Conservation (phyloP, 2,329 filamentous ascomycete species). For the Microdochium bolleyi region DNA sequence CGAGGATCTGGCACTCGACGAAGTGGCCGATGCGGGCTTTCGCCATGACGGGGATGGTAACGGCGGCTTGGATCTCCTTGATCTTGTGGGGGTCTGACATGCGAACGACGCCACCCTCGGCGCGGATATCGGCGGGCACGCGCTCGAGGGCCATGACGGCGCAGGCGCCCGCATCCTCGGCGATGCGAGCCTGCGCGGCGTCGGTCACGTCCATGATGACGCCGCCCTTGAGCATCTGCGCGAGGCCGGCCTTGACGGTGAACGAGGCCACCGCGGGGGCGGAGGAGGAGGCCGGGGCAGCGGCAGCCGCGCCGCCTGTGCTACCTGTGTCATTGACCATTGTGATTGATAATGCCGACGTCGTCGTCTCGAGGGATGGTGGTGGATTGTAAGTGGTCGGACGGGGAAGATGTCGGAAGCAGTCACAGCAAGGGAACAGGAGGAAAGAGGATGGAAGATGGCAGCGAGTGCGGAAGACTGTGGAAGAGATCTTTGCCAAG, state of each 20-base stretch:
- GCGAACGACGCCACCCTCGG: constrained; percentile 84
- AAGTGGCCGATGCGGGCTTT: constrained; percentile 98
- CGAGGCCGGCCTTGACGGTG: constrained; percentile 87
- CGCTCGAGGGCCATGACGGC: constrained; percentile 99
- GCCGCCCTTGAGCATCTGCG: constrained; percentile 97
- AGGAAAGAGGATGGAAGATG: not conserved
- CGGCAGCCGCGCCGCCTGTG: constrained; percentile 8
- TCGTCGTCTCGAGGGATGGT: not conserved
- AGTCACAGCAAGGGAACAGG: not conserved
- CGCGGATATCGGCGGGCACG: constrained; percentile 91
- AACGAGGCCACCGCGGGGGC: constrained; percentile 48
- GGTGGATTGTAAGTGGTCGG: not conserved
- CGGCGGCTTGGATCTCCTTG: constrained; percentile 86
- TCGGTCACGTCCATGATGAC: constrained; percentile 99
- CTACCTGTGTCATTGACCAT: constrained; percentile 11
- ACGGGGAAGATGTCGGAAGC: not conserved
- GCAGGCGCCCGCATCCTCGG: constrained; percentile 89
- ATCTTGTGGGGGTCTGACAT: constrained; percentile 97
- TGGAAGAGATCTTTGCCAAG: too few relatives aligned
- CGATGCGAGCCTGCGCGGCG: constrained; percentile 89
- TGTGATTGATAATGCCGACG: not conserved
- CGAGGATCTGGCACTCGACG: constrained; percentile 96
- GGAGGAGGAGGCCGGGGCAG: constrained; percentile 29
- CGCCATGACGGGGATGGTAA: constrained; percentile 98
- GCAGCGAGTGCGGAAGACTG: not conserved